Base-by-base conservation (phyloP, 1,284 basidiomycete genomes). In the Microbotryomycetes sp. region DNA sequence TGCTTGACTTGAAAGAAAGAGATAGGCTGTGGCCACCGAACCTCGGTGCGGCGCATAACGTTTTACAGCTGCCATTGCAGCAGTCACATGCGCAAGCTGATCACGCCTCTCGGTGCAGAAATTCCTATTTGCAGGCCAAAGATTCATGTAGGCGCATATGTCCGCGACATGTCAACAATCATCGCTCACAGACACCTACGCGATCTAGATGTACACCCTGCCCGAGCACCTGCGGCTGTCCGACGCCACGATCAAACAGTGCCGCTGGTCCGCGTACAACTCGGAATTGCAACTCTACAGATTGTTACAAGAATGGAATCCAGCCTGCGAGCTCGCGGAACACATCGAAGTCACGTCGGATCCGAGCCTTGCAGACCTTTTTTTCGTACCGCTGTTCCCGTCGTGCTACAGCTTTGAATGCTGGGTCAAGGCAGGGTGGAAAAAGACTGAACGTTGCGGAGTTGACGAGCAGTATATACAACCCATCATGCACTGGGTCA, bases 261-360 rank as follows among this genome's bases (percentile, higher is more conserved):
- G 66, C 57, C 64, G 66, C 53, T 67, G 64, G 65, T 67, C 66
- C 50, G 61, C 64, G 2, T 66, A 67, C 64, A 64, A 66, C 55
- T 61, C 64, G 15, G 63, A 67, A 27, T 57, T 66, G 18, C 56
- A 56, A 27, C 52, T 66, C 3, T 59, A 62, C 51, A 27, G 50
- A 4, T 54, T 66, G 5, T 55, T 64, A 28, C 23, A 47, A 15
- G n/a, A 35, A 1, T 45, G 46, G 4, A 9, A 54, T 6, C 1
- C 41, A n/a, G 21, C n/a, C 1, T 18, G 27, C 5, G 27, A 46
- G 13, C 15, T 51, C 6, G 47, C 56, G 6, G 35, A 54, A 26
- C 15, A 16, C 9, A 9, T 29, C 5, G 45, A 57, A 16, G 45
- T 56, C 24, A 65, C 64, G 13, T 2, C 9, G 6, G 31, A 65